Evolutionary conservation across 306 rosid genomes (phyloP), one percentile per base, ranked within the genome.

Genomic region (Hylodesmum podocarpum): DNA sequence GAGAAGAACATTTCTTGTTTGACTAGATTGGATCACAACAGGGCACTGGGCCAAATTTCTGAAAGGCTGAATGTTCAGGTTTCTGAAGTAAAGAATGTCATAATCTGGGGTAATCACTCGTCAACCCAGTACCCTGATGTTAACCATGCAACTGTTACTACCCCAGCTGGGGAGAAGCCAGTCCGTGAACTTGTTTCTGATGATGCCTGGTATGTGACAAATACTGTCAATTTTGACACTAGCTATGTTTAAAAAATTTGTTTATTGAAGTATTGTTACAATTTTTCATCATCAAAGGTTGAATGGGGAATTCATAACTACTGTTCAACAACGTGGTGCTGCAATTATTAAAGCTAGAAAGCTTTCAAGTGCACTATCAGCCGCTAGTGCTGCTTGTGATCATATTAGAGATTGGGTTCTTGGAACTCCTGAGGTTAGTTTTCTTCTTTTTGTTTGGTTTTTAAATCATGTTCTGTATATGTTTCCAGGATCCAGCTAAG

Each of bases 261-360:
- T 47, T 57, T 54, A 29, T 27, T 43, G 55, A 69, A 36, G 34
- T 6, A 33, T 67, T 80, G 24, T 49, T 27, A 61, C 2, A 15
- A 40, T 15, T 58, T 81, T 49, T 34, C 44, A 7, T 72, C 12
- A 19, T 63, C 4, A 54, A 54, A 96, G 99, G 99, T 84, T 96
- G 93, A 91, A 89, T 41, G 93, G 93, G 61, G 99, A 88, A 46
- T 96, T 96, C 88, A 96, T 96, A 14, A 18, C 88, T 21, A 96
- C 96, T 36, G 99, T 96, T 81, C 99, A 96, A 93, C 99, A 96
- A 79, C 98, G 98, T 65, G 99, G 99, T 78, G 99, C 99, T 84
- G 98, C 99, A 64, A 92, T 96, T 40, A 92, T 96, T 55, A 96
- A 96, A 79, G 99, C 99, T 54, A 84, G 99, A 19, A 96, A 96